phyloP scores from a whole-genome alignment of 2,329 filamentous ascomycete genomes.

The Penicillium sp. region DNA sequence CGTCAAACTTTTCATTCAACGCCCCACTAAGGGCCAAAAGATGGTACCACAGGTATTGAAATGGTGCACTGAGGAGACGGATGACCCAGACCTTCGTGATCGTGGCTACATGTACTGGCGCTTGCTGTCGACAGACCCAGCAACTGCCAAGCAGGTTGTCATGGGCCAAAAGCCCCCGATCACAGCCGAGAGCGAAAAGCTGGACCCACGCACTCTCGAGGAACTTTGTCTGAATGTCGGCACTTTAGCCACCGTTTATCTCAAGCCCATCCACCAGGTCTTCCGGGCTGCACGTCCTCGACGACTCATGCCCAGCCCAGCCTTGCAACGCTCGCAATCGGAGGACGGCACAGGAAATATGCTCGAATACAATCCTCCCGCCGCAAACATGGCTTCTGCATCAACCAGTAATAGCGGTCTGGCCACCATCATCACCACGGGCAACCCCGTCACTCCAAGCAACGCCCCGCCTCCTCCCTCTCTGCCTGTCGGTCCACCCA shows the following conservation, averaged over 20 bases:
- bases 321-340: slow-evolving; percentile 69
- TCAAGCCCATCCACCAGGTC: slow-evolving; percentile 96
- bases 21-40: slow-evolving; percentile 89
- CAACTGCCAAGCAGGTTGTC: slow-evolving; percentile 79
- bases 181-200: slow-evolving; percentile 90
- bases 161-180: slow-evolving; percentile 98
- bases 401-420: slow-evolving; percentile 30
- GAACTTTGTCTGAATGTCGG: slow-evolving; percentile 97
- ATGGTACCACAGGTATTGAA: slow-evolving; percentile 93
- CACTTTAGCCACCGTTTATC: slow-evolving; percentile 92
- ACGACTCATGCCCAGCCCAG: slow-evolving; percentile 76
- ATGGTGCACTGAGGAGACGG: slow-evolving; percentile 99
- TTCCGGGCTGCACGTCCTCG: slow-evolving; percentile 85
- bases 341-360: slow-evolving; percentile 33
- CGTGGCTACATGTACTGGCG: slow-evolving; percentile 99
- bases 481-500: slow-evolving; percentile 60
- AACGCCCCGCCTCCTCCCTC: slow-evolving; percentile 27
- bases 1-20: slow-evolving; percentile 95
- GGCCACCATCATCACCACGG: slow-evolving; percentile 33
- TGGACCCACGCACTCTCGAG: slow-evolving; percentile 86
- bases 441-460: slow-evolving; percentile 29
- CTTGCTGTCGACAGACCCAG: slow-evolving; percentile 85
- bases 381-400: slow-evolving; percentile 29
- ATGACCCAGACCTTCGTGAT: slow-evolving; percentile 94
- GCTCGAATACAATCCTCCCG: slow-evolving; percentile 39